phyloP scores from a whole-genome alignment of 208 protist genomes.

The Zelonia costaricensis region DNA sequence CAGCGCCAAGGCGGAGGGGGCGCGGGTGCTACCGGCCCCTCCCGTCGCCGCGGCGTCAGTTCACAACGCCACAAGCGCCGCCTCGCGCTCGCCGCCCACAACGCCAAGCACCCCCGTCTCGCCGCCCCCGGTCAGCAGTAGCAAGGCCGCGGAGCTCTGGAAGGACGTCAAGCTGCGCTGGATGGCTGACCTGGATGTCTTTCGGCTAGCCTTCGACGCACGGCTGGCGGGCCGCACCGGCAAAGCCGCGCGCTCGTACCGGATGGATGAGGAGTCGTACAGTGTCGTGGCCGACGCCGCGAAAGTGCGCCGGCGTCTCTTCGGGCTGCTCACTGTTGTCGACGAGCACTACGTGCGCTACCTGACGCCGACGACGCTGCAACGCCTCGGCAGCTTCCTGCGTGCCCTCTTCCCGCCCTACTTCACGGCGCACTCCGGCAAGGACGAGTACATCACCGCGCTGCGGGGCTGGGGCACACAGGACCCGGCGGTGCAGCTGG shows the following conservation, averaged over 20 bases:
- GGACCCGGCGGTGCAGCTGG: conserved; percentile 53
- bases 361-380: conserved; percentile 10
- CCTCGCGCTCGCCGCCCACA: not conserved
- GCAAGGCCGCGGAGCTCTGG: conserved; percentile 18
- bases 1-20: too few species aligned
- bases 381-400: conserved; percentile 11
- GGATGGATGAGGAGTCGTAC: conserved; percentile 19
- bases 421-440: not conserved
- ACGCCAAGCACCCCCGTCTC: not conserved
- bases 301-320: conserved; percentile 33
- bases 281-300: conserved; percentile 24
- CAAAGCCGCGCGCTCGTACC: conserved; percentile 8
- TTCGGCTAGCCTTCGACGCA: conserved; percentile 23
- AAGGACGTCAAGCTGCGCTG: conserved; percentile 37
- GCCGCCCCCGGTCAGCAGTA: not conserved
- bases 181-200: conserved; percentile 43
- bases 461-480: conserved; percentile 32
- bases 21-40: too few species aligned
- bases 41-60: too few species aligned
- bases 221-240: not conserved
- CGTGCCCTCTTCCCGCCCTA: conserved; percentile 12
- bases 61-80: not conserved
- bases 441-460: conserved; percentile 27
- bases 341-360: conserved; percentile 43
- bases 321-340: conserved; percentile 28